Percentiles rank a stretch among this genome's conserved stretches.
Conservation (phyloP, 345 rosid genomes). For the Microthlaspi erraticum region DNA sequence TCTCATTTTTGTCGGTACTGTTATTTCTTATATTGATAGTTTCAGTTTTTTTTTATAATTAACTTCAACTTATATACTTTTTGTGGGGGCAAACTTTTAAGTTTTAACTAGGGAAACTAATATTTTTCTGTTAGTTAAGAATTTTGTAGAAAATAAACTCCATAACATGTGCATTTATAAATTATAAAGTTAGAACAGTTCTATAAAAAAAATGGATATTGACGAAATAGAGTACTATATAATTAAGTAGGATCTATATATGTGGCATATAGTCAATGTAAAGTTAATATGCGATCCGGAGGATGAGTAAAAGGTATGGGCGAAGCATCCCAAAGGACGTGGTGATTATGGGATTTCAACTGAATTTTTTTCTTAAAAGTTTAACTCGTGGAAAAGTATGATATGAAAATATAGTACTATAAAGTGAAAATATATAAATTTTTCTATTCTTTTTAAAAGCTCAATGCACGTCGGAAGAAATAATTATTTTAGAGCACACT, state of each 20-base stretch:
- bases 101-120: background rate
- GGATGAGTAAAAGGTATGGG: conserved; percentile 34
- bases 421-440: background rate
- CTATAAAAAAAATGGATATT: background rate
- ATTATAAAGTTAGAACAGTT: conserved; percentile 25
- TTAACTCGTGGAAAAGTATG: background rate
- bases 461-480: conserved; percentile 39
- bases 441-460: conserved; percentile 21
- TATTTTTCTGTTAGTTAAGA: background rate
- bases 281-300: conserved; percentile 38
- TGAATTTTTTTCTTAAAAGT: background rate
- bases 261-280: conserved; percentile 38
- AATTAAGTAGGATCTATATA: conserved; percentile 32
- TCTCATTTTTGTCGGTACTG: background rate
- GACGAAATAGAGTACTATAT: conserved; percentile 15
- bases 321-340: conserved; percentile 33
- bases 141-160: background rate
- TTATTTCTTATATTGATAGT: conserved; percentile 1
- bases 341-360: conserved; percentile 10
- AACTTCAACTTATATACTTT: background rate
- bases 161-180: conserved; percentile 26
- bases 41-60: background rate
- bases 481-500: conserved; percentile 30
- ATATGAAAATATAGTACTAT: background rate
- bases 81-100: no score